Evolutionary conservation across 2,329 filamentous ascomycete genomes (phyloP).

Genomic region (Paecilomyces sp.): DNA sequence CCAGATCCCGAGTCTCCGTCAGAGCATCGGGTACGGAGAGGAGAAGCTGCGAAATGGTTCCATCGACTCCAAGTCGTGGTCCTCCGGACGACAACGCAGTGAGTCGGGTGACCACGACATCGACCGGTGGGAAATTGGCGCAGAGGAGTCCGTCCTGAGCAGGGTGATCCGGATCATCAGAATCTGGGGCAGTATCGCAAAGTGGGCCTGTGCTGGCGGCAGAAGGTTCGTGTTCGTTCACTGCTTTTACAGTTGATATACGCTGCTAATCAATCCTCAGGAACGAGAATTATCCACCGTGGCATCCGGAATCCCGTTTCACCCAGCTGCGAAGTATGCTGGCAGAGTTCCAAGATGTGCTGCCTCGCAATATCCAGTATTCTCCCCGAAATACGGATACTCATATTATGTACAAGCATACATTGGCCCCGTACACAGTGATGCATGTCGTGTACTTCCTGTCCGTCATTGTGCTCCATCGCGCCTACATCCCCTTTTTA

Average conservation of each 20-base stretch:
- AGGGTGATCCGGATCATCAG: constrained; percentile 49
- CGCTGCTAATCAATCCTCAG: constrained; percentile 16
- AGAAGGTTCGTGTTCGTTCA: constrained; percentile 34
- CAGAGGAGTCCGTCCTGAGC: constrained; percentile 47
- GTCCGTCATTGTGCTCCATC: constrained; percentile 48
- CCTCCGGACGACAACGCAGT: constrained; percentile 29
- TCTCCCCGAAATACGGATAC: constrained; percentile 46
- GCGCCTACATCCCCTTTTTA: constrained; percentile 50
- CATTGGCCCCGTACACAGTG: constrained; percentile 46
- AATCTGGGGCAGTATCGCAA: constrained; percentile 49
- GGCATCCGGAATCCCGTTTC: constrained; percentile 46
- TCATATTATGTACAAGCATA: constrained; percentile 46
- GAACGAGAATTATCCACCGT: constrained; percentile 44
- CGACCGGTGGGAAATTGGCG: constrained; percentile 46
- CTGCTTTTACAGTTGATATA: not conserved
- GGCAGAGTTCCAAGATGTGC: constrained; percentile 42
- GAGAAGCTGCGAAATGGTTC: constrained; percentile 31
- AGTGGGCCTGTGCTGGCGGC: constrained; percentile 50
- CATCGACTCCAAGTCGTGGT: constrained; percentile 30
- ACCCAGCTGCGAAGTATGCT: constrained; percentile 39
- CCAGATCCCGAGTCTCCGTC: constrained; percentile 36
- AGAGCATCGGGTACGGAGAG: constrained; percentile 30
- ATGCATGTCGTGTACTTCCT: constrained; percentile 50
- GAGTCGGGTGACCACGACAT: constrained; percentile 37
- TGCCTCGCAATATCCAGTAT: constrained; percentile 47